phyloP scores from a whole-genome alignment of 495 filamentous ascomycete species.

The Alectoria sarmentosa region DNA sequence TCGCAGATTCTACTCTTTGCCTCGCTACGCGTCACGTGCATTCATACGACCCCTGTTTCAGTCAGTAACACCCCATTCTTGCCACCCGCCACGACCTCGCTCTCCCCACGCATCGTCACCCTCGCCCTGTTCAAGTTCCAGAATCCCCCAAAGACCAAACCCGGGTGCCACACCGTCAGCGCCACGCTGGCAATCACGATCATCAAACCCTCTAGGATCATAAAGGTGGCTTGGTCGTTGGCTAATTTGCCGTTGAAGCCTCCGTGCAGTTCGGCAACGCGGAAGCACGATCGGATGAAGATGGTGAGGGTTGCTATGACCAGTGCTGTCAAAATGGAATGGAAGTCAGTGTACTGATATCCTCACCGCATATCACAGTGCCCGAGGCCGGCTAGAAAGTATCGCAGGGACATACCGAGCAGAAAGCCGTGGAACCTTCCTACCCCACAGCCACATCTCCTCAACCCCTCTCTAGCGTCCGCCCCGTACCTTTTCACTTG shows the following conservation, averaged over 20 bases:
- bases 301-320: slow-evolving; percentile 30
- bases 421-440: slow-evolving; percentile 12
- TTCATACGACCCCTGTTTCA: too few species aligned
- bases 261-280: slow-evolving; percentile 33
- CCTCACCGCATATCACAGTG: too few species aligned
- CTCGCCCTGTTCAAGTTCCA: slow-evolving; percentile 7
- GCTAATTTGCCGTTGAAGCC: slow-evolving; percentile 33
- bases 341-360: neutral
- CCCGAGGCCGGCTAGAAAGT: neutral
- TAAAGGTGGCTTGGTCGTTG: slow-evolving; percentile 32
- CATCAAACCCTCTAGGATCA: slow-evolving; percentile 35
- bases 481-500: slow-evolving; percentile 29
- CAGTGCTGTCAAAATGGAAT: slow-evolving; percentile 7
- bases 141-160: slow-evolving; percentile 11
- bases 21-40: too few species aligned
- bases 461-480: neutral
- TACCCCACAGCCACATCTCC: neutral
- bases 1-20: too few species aligned
- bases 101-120: too few species aligned
- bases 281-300: slow-evolving; percentile 34
- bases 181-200: slow-evolving; percentile 28
- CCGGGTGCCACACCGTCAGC: slow-evolving; percentile 30
- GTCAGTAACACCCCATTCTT: too few species aligned
- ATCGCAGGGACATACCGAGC: slow-evolving; percentile 2
- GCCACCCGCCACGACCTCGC: too few species aligned